A percentile compares a stretch with the other conserved stretches of the same genome.
Evolutionary conservation across 257 asterid genomes (phyloP).

Genomic region (Oldenlandia corymbosa): DNA sequence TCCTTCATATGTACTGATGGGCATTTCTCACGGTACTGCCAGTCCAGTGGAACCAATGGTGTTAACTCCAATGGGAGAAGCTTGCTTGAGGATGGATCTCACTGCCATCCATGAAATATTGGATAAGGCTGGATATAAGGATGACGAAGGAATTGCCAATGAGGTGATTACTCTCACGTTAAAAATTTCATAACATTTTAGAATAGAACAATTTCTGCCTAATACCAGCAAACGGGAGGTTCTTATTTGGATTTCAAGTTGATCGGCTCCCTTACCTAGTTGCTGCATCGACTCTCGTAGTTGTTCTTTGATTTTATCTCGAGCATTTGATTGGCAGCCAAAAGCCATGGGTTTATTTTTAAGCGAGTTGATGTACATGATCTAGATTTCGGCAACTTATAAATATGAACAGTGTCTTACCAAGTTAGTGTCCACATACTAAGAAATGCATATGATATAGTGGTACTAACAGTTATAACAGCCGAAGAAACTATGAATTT

Average conservation of each 20-base stretch:
- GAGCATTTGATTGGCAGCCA: not conserved
- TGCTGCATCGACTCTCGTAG: not conserved
- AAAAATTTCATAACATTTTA: not conserved
- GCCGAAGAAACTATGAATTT: not conserved
- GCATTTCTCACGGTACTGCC: constrained; percentile 37
- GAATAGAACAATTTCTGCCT: not conserved
- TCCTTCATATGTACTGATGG: constrained; percentile 52
- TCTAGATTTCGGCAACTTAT: too few species aligned
- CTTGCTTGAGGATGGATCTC: constrained; percentile 80
- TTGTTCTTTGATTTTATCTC: not conserved
- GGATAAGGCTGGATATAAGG: constrained; percentile 73
- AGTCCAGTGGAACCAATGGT: constrained; percentile 30
- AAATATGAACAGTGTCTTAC: not conserved
- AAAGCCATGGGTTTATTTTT: not conserved
- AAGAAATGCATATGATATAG: not conserved
- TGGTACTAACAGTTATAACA: too few species aligned
- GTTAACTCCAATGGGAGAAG: constrained; percentile 61
- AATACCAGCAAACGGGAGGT: not conserved
- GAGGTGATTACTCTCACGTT: constrained; percentile 39
- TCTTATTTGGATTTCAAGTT: not conserved
- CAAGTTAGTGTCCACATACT: not conserved
- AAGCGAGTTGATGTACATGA: not conserved
- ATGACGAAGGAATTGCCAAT: constrained; percentile 80
- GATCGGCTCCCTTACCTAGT: not conserved
- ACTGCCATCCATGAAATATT: constrained; percentile 80